Evolutionary conservation across 1,284 basidiomycete genomes (phyloP).

Genomic region (Puccinia triticina): DNA sequence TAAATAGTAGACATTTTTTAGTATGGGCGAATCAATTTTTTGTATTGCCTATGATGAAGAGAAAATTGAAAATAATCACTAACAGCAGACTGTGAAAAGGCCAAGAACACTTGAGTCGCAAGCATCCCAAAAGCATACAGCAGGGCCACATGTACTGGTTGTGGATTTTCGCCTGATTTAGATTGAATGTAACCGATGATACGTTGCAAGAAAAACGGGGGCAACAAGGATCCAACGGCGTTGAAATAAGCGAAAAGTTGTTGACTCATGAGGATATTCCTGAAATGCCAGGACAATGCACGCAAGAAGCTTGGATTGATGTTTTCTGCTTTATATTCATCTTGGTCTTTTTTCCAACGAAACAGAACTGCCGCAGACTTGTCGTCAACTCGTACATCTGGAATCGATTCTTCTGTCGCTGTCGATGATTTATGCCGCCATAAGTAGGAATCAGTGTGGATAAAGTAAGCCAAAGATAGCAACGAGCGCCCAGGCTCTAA

Average conservation of each 20-base stretch:
- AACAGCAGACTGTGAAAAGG: conserved; percentile 38
- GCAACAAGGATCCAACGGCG: conserved; percentile 63
- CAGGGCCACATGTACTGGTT: conserved; percentile 63
- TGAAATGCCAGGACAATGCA: conserved; percentile 39
- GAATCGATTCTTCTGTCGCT: conserved; percentile 37
- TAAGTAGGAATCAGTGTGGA: conserved; percentile 41
- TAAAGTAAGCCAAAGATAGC: conserved; percentile 41
- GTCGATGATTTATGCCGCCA: conserved; percentile 38
- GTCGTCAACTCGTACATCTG: conserved; percentile 36
- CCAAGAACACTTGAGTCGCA: conserved; percentile 61
- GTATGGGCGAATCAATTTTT: background rate
- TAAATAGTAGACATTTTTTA: background rate
- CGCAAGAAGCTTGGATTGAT: conserved; percentile 45
- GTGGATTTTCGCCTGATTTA: conserved; percentile 57
- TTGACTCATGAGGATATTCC: conserved; percentile 55
- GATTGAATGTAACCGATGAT: conserved; percentile 63
- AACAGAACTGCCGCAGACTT: conserved; percentile 42
- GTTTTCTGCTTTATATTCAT: conserved; percentile 22
- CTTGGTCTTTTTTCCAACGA: conserved; percentile 39
- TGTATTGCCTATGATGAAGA: background rate
- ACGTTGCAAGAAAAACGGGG: conserved; percentile 64
- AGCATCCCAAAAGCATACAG: conserved; percentile 65
- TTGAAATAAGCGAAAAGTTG: conserved; percentile 62
- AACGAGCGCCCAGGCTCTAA: conserved; percentile 43
- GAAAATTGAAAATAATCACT: background rate